A percentile compares a stretch with the other conserved stretches of the same genome.
Conservation (phyloP, 768 basidiomycete species). For the Agrocybe praecox region DNA sequence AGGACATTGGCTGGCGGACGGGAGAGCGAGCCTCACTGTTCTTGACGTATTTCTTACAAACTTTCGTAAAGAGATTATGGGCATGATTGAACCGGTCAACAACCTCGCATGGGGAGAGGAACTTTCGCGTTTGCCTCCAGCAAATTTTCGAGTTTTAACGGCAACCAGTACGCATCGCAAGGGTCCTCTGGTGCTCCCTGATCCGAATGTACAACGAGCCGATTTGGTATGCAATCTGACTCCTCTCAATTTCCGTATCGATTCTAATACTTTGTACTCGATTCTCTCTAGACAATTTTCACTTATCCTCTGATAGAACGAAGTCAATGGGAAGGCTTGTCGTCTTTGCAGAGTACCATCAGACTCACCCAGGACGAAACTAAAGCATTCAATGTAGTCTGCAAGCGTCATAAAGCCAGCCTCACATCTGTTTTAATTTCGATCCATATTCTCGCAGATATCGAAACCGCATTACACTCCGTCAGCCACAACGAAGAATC, state of each 20-base stretch:
- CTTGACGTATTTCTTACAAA: neutral
- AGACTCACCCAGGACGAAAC: neutral
- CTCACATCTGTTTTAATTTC: neutral
- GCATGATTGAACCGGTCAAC: neutral
- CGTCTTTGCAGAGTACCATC: neutral
- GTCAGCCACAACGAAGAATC: neutral
- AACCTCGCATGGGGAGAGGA: neutral
- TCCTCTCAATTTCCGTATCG: no score
- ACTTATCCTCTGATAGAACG: neutral
- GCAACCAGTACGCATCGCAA: neutral
- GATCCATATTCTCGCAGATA: neutral
- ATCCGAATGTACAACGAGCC: neutral
- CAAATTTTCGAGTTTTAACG: neutral
- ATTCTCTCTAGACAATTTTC: neutral
- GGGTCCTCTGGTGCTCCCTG: neutral
- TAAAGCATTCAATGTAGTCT: neutral
- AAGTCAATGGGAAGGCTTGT: neutral
- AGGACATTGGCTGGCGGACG: neutral
- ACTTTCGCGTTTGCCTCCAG: neutral
- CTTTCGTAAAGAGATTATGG: neutral
- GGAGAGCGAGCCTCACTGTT: neutral
- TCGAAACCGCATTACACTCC: neutral
- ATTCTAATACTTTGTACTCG: neutral
- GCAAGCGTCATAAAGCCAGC: neutral
- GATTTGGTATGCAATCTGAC: neutral